Evolutionary conservation across 1,284 basidiomycete genomes (phyloP).

Genomic region (Uromyces viciae-fabae): DNA sequence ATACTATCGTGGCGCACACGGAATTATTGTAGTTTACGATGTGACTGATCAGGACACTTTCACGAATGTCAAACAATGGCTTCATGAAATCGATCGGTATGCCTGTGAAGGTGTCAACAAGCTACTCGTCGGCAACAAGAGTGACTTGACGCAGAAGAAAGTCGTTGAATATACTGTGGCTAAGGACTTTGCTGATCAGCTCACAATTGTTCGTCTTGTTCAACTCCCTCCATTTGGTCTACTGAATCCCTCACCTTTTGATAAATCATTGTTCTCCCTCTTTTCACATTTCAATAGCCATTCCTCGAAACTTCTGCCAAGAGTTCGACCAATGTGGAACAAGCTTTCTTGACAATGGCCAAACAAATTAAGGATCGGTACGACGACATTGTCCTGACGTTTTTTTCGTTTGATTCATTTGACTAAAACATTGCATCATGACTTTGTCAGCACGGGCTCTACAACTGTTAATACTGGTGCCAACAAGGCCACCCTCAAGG

Average conservation of each 20-base stretch:
- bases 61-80: constrained; percentile 98
- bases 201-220: constrained; percentile 48
- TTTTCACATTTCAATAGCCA: constrained; percentile 18
- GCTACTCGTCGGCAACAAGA: constrained; percentile 96
- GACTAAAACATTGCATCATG: neutral
- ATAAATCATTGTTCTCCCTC: neutral
- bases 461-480: constrained; percentile 57
- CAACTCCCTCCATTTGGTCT: neutral
- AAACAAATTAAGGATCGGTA: constrained; percentile 92
- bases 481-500: constrained; percentile 59
- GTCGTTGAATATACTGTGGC: constrained; percentile 96
- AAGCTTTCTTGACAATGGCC: constrained; percentile 40
- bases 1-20: constrained; percentile 93
- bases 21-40: constrained; percentile 98
- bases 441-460: constrained; percentile 58
- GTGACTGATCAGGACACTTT: constrained; percentile 96
- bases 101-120: constrained; percentile 99
- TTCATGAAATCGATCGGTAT: constrained; percentile 98
- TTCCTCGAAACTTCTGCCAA: constrained; percentile 40
- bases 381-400: constrained; percentile 46
- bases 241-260: neutral
- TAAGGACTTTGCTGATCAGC: constrained; percentile 63
- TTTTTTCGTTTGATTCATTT: neutral
- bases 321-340: constrained; percentile 22
- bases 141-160: constrained; percentile 95